Evolutionary conservation across 2,329 filamentous ascomycete genomes (phyloP).

Genomic region (Escovopsis sp.): DNA sequence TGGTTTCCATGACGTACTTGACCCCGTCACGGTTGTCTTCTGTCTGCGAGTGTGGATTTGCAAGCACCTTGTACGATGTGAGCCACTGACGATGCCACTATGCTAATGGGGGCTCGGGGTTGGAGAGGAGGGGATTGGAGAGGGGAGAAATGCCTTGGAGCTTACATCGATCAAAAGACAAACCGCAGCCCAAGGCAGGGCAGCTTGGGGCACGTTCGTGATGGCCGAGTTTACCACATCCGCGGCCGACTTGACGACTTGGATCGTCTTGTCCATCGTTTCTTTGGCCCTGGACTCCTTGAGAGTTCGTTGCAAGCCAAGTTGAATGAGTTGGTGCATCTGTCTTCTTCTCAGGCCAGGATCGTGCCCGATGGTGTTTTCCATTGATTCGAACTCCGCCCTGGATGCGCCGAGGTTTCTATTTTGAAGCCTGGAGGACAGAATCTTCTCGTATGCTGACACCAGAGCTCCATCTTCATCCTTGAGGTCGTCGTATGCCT

Average conservation of each 20-base stretch:
- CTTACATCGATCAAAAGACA: slow-evolving; percentile 18
- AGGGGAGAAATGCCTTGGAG: too few species aligned
- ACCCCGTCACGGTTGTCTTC: slow-evolving; percentile 19
- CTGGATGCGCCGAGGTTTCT: background rate
- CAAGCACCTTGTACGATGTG: slow-evolving; percentile 12
- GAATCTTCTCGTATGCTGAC: slow-evolving; percentile 9
- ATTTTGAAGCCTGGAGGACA: slow-evolving; percentile 6
- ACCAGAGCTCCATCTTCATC: slow-evolving; percentile 6
- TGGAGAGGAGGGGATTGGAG: too few species aligned
- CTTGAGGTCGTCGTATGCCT: slow-evolving; percentile 9
- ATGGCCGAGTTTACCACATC: slow-evolving; percentile 13
- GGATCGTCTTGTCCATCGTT: slow-evolving; percentile 10
- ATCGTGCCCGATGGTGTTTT: slow-evolving; percentile 1
- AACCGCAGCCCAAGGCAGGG: slow-evolving; percentile 21
- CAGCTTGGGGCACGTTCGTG: slow-evolving; percentile 16
- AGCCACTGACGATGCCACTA: background rate
- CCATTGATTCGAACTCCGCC: background rate
- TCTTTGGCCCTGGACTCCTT: slow-evolving; percentile 12
- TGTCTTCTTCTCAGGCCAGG: slow-evolving; percentile 7
- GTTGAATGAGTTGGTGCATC: slow-evolving; percentile 15
- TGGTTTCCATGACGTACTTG: slow-evolving; percentile 18
- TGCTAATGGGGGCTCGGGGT: background rate
- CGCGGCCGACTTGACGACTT: slow-evolving; percentile 11
- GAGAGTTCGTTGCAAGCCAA: slow-evolving; percentile 14
- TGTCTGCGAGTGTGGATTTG: slow-evolving; percentile 13